phyloP scores from a whole-genome alignment of 108 stramenopile genomes.

The Conticribra guillardii region DNA sequence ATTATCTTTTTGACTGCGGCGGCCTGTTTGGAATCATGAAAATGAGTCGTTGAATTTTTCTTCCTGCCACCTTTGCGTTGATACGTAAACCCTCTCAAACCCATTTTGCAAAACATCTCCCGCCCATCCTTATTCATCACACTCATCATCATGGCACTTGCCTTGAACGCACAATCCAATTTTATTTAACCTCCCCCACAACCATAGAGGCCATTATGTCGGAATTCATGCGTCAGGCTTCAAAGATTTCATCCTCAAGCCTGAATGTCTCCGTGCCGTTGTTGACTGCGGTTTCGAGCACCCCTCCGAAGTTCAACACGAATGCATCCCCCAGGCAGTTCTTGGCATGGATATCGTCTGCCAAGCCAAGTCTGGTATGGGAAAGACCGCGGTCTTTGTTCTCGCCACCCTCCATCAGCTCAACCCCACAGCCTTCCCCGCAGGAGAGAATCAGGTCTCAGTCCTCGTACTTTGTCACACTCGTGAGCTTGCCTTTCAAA shows the following conservation, averaged over 20 bases:
- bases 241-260: slow-evolving; percentile 98
- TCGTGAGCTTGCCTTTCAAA: slow-evolving; percentile 99
- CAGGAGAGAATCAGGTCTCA: slow-evolving; percentile 79
- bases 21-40: too few relatives aligned
- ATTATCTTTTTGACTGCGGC: too few relatives aligned
- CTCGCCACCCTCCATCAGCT: slow-evolving; percentile 97
- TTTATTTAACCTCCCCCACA: slow-evolving; percentile 1
- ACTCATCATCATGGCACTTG: too few relatives aligned
- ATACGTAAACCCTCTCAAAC: slow-evolving; percentile 9
- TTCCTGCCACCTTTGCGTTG: slow-evolving; percentile 2
- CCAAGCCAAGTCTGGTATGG: slow-evolving; percentile 99
- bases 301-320: slow-evolving; percentile 98
- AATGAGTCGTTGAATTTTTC: neutral
- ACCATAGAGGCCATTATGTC: slow-evolving; percentile 95
- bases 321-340: slow-evolving; percentile 99
- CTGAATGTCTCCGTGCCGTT: slow-evolving; percentile 97
- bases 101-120: slow-evolving; percentile 22
- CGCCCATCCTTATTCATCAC: neutral
- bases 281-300: slow-evolving; percentile 99
- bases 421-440: slow-evolving; percentile 68
- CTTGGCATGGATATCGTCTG: slow-evolving; percentile 99
- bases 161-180: slow-evolving; percentile 1
- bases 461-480: slow-evolving; percentile 98
- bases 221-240: slow-evolving; percentile 99
- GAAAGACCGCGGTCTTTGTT: slow-evolving; percentile 99